Evolutionary conservation across 2,329 filamentous ascomycete species (phyloP), one percentile per base, ranked within the genome.

Genomic region (Exophiala mesophila): DNA sequence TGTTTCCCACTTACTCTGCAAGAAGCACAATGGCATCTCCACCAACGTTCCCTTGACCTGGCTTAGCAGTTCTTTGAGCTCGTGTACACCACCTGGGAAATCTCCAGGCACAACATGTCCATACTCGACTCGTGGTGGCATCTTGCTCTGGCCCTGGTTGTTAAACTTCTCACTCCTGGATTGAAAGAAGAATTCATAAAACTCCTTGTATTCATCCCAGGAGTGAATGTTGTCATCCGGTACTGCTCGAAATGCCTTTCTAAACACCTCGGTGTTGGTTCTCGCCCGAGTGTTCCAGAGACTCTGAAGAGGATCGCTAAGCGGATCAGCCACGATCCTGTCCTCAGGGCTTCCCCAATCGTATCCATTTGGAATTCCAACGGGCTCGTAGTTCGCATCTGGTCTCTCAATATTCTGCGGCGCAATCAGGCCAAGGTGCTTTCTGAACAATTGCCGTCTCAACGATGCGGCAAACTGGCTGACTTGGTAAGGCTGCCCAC

Each of bases 11-110:
- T 54, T 42, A 56, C 53, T 45, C 21, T 53, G 50, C 62, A 95
- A 69, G 69, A 96, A 96, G 53, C 87, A 72, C 55, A 96, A 70
- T 19, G 88, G 88, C 89, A 96, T 96, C 71, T 95, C 86, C 5
- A 96, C 83, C 33, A 88, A 65, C 6, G 76, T 85, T 2, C 85
- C 85, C 47, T 79, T 75, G 28, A 89, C 71, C 40, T 77, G 72
- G 41, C 73, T 71, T 41, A 89, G 67, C 66, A 80, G 75, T 37
- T 82, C 77, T 67, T 87, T 88, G 45, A 88, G 71, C 61, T 85
- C 81, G n/a, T 69, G 69, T 32, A 82, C 80, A 5, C 89, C 85
- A 2, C 70, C 70, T 19, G 63, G 62, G 63, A 94, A 86, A 58
- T 90, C 80, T 38, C 85, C 82, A 57, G 78, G 79, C 33, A 95